Evolutionary conservation across 2,329 filamentous ascomycete species (phyloP), one percentile per base, ranked within the genome.

Genomic region (Monosporascus cannonballus): DNA sequence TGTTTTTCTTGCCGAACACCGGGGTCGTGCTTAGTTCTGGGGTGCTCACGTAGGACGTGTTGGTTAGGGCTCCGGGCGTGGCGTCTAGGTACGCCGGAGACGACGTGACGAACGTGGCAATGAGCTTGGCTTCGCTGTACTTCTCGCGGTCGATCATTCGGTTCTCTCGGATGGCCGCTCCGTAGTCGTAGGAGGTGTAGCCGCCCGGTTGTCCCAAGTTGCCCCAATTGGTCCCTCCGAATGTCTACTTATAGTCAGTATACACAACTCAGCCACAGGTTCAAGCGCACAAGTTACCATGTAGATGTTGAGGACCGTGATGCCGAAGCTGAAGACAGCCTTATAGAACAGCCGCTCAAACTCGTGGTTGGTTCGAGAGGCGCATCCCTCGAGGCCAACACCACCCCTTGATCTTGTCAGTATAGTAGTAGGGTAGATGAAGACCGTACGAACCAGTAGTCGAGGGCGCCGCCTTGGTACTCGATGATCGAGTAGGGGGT

Each of bases 141-240:
- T 94, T 94, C 64, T 91, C 87, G 2, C 88, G 80, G 17, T 76
- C 71, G 5, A 93, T 72, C 1, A 78, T 79, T 34, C 89, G 78
- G 47, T 88, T 83, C 63, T 94, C 89, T 1, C 78, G 76, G 51
- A 94, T 89, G 15, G 76, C 74, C 14, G 74, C 71, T 6, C 73
- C 78, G 41, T 81, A 83, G 57, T 83, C 80, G 49, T 81, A 80
- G 0, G 76, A 79, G 0, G 81, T 84, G 55, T 85, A 85, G 5
- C 78, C 83, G 15, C 83, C 84, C 4, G 85, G 78, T 58, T 90
- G 83, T 0, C 88, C 87, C 2, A 90, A 69, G 56, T 91, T 92
- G 0, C 89, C 89, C 89, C 89, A 94, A 62, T 94, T 94, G 0
- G 89, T 92, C 3, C 89, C 89, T 17, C 89, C 89, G 56, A 79